Base-by-base conservation (phyloP, 495 filamentous ascomycete genomes). In the Penicillium samsonianum region DNA sequence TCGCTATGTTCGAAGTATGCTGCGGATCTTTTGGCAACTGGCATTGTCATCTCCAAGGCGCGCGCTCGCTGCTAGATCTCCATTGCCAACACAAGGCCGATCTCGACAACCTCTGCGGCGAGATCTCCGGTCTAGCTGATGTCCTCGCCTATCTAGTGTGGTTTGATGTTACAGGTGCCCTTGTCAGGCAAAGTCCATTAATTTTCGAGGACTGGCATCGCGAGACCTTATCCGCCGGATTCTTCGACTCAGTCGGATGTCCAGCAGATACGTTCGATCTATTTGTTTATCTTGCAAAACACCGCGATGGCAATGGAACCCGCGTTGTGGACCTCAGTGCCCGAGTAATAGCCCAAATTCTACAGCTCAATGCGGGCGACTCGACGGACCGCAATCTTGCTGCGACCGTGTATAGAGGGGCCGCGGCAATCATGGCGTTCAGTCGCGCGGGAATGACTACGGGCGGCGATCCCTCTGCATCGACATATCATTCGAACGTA, bases 141-240 rank as follows among this genome's bases (percentile, higher is more conserved):
- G 61, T 73, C 2, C 57, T 73, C 9, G 63, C 67, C 16, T 69
- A 70, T 37, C 63, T 73, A 1, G 64, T 72, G 1, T 73, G 70
- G 70, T 73, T 69, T 41, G 70, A 73, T 44, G 64, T 65, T 16
- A 65, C 61, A 3, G 70, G 70, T 3, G 63, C 69, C 14, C 50
- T 73, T 4, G 60, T 68, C 25, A 31, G 65, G 35, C 59, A 60
- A 33, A 54, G 60, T 3, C 43, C 52, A 0, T 53, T 73, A n/a
- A 67, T 73, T 16, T 73, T 73, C 40, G 67, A 70, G 20, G 60
- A 65, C 50, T 73, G 67, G 69, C 70, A 73, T 50, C 70, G 70
- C 11, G 58, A 61, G 45, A 65, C 60, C n/a, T 23, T 73, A 14
- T 44, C 16, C 7, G 37, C 54, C 14, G 26, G 22, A 1, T 73